These are phyloP conservation scores for Penicillium coprophilum DNA, from an alignment of 495 filamentous ascomycete genomes.

Conservation along the genomic window DNA sequence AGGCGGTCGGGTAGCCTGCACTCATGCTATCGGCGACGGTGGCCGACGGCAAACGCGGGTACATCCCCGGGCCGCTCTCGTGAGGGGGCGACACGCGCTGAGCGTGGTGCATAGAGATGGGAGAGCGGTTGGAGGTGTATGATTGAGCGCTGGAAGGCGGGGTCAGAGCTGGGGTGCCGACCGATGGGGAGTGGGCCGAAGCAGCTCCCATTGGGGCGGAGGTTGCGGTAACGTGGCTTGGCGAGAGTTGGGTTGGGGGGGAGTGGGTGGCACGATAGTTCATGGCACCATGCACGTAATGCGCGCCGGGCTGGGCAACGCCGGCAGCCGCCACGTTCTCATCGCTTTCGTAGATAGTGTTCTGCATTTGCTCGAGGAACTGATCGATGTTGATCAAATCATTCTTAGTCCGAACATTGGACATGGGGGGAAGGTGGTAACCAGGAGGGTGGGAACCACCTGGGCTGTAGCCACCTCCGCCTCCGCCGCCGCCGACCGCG, in stretches of 20 bases:
- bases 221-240: conserved; percentile 56
- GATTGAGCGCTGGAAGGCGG: conserved; percentile 85
- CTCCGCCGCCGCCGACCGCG: conserved; percentile 54
- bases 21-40: conserved; percentile 56
- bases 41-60: conserved; percentile 80
- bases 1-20: conserved; percentile 58
- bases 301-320: conserved; percentile 65
- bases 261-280: conserved; percentile 72
- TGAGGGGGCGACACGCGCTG: conserved; percentile 64
- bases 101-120: conserved; percentile 58
- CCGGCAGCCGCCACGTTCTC: conserved; percentile 74
- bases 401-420: conserved; percentile 85
- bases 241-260: conserved; percentile 57
- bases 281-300: conserved; percentile 58
- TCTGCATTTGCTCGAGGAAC: conserved; percentile 91
- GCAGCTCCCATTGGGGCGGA: conserved; percentile 60
- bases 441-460: conserved; percentile 50
- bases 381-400: conserved; percentile 90
- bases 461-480: conserved; percentile 52
- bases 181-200: conserved; percentile 50
- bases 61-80: conserved; percentile 66
- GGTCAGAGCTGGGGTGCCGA: conserved; percentile 79
- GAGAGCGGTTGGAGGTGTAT: conserved; percentile 84
- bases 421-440: conserved; percentile 79
- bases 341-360: conserved; percentile 88